Base-by-base conservation (phyloP, 305 asterid species). In the Fraxinus sp. region DNA sequence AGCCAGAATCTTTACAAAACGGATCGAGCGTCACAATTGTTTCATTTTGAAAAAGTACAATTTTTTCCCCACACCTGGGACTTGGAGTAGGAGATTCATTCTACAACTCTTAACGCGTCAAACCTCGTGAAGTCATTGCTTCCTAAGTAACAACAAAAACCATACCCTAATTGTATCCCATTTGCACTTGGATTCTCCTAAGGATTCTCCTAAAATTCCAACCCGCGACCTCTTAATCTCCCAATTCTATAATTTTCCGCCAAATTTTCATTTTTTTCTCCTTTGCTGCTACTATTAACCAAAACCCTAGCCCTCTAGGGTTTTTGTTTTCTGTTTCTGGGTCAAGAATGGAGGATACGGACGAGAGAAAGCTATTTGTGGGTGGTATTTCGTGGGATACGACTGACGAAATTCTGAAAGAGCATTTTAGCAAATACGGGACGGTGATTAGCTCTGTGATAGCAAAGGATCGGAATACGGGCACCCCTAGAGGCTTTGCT, bases 331-430 rank as follows among this genome's bases (percentile, higher is more conserved):
- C 74, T 66, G 74, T 11, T 66, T 66, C 70, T 28, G 18, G 74
- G 36, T 66, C 13, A 62, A 62, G 30, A 62, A 66, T 66, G 74
- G 74, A 66, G 36, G 74, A 66, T 26, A 28, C 74, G 74, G 98
- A 92, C 86, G 91, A 88, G 86, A 86, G 78, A 84, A 95, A 95
- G 93, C 90, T 95, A 49, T 95, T 95, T 82, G 91, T 92, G 33
- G 98, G 98, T 26, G 97, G 97, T 78, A 86, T 94, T 88, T 89
- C 96, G 18, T 89, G 97, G 94, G 95, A 92, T 80, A 86, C 97
- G 18, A 89, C 93, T n/a, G 97, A 92, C 36, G 89, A 84, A 32
- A 82, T 82, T 78, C 89, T 95, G 44, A 93, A 80, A 74, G 88
- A 85, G 36, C 97, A 95, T 85, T 95, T 95, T 44, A 81, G 76